Evolutionary conservation across 495 filamentous ascomycete species (phyloP).

Genomic region (Lepraria neglecta): DNA sequence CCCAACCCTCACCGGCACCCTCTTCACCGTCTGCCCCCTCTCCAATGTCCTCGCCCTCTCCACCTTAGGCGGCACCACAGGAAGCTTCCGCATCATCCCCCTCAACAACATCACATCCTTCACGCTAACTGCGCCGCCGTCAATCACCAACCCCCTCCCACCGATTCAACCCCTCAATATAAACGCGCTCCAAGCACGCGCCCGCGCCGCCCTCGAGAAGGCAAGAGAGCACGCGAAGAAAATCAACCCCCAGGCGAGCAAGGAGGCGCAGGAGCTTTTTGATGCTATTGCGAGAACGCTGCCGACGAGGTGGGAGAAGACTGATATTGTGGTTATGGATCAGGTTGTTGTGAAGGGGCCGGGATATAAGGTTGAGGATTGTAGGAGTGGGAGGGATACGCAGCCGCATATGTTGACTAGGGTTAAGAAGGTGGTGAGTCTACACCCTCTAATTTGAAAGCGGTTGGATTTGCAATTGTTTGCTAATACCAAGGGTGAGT

Average conservation of each 20-base stretch:
- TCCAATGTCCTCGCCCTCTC: constrained; percentile 61
- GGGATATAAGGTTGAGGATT: constrained; percentile 52
- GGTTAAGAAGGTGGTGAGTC: constrained; percentile 60
- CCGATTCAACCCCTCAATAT: constrained; percentile 42
- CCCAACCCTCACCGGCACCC: constrained; percentile 53
- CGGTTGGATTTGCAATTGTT: neutral
- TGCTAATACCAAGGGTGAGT: neutral
- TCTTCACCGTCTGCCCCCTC: constrained; percentile 62
- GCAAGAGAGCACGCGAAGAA: constrained; percentile 49
- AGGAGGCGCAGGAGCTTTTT: constrained; percentile 64
- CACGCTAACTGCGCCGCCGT: constrained; percentile 40
- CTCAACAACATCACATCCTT: constrained; percentile 58
- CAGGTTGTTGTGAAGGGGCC: constrained; percentile 56
- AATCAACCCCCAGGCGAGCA: constrained; percentile 56
- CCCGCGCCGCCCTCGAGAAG: constrained; percentile 47
- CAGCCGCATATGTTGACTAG: constrained; percentile 47
- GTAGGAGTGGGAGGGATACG: constrained; percentile 44
- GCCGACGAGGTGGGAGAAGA: constrained; percentile 57
- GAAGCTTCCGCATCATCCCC: constrained; percentile 48
- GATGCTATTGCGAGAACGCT: constrained; percentile 59
- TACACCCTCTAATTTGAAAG: neutral
- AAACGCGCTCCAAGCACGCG: constrained; percentile 47
- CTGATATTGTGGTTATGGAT: constrained; percentile 58
- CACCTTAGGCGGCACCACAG: constrained; percentile 41
- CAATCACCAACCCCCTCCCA: constrained; percentile 35